phyloP scores from a whole-genome alignment of 1,284 basidiomycete genomes.

The Marasmius oreades region DNA sequence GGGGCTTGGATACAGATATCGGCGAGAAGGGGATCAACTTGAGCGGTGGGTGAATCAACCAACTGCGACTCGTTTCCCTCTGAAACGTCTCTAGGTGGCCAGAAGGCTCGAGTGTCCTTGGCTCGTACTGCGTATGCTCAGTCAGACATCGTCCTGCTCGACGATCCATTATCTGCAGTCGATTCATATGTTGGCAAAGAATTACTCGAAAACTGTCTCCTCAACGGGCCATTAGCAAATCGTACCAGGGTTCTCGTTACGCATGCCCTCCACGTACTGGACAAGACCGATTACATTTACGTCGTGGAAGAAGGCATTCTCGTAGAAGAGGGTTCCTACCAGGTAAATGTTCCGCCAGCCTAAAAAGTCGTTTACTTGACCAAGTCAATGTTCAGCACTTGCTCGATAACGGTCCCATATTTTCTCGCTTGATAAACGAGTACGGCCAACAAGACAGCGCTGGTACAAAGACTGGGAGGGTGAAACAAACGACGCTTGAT shows the following conservation, averaged over 20 bases:
- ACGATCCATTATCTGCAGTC: slow-evolving; percentile 53
- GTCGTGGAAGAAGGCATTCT: slow-evolving; percentile 53
- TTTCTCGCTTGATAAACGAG: slow-evolving; percentile 42
- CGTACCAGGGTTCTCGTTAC: slow-evolving; percentile 58
- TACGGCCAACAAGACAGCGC: slow-evolving; percentile 31
- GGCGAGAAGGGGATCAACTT: slow-evolving; percentile 61
- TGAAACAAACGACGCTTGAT: not conserved
- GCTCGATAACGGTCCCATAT: slow-evolving; percentile 36
- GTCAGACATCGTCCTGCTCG: slow-evolving; percentile 52
- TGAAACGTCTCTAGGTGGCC: slow-evolving; percentile 25
- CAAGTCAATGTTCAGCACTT: slow-evolving; percentile 31
- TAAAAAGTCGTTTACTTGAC: not conserved
- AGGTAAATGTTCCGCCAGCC: slow-evolving; percentile 22
- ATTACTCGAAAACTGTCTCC: slow-evolving; percentile 42
- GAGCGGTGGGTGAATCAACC: slow-evolving; percentile 13
- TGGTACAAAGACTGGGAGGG: slow-evolving; percentile 6
- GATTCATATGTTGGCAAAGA: slow-evolving; percentile 47
- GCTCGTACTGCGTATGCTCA: slow-evolving; percentile 64
- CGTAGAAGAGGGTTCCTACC: slow-evolving; percentile 45
- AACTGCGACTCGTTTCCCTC: not conserved
- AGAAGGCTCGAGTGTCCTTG: slow-evolving; percentile 59
- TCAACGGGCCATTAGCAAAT: slow-evolving; percentile 39
- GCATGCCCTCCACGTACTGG: slow-evolving; percentile 52
- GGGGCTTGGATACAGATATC: slow-evolving; percentile 58
- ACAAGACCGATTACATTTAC: slow-evolving; percentile 48